Evolutionary conservation across 352 stramenopile species (phyloP), one percentile per base, ranked within the genome.

Genomic region (Phytophthora sansomeana): DNA sequence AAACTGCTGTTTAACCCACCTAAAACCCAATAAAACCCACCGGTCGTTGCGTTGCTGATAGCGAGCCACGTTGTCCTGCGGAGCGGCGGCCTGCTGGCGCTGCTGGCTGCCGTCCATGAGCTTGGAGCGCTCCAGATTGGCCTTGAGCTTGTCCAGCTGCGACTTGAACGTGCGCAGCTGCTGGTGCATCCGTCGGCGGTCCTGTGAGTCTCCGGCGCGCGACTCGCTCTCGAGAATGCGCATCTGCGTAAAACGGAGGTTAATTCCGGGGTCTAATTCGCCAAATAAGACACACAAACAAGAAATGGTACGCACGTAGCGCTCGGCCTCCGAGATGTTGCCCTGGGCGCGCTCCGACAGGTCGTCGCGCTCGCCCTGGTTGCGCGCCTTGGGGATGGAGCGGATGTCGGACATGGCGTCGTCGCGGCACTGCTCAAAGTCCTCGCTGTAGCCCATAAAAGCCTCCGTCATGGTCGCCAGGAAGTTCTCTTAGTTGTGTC

Each of bases 121-220:
- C 56, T 92, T 90, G 29, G 83, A 85, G 47, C 83, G 82, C 32
- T 93, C 85, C 10, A 96, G 60, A 48, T 83, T 85, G 13, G 85
- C 88, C 67, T 96, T 96, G 59, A 96, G 87, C 69, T 94, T 93
- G 54, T 96, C 87, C 35, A 96, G 68, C 44, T 92, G 81, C 32
- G 85, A 94, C 67, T 96, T 92, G 68, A 90, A 90, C 24, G 75
- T 91, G 24, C 87, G 87, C 26, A 95, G 64, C 75, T 92, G 83
- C 72, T 92, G 84, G 61, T 95, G 87, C 87, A 95, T 95, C 56
- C 84, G 79, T 42, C 87, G 81, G 38, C 87, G 83, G 59, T 93
- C 80, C 60, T 95, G 87, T 7, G 87, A 85, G 57, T 93, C 76
- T 6, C 87, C 87, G 3, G 85, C 87, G 28, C 84, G 82, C 28